Evolutionary conservation across 2,329 filamentous ascomycete species (phyloP).

Genomic region (Seiridium cupressi): DNA sequence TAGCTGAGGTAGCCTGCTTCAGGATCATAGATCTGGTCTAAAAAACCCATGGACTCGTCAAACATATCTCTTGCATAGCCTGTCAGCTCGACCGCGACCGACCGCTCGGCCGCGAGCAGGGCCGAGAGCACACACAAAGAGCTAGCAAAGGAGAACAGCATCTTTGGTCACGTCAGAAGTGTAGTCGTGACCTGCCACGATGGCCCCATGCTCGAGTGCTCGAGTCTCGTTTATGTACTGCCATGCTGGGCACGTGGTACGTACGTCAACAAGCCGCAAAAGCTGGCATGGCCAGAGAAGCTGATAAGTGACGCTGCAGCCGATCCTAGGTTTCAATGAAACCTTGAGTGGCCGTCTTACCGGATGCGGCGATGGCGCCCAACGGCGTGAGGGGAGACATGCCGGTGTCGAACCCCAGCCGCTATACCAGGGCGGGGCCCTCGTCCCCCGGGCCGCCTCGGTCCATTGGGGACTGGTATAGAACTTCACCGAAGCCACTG

Average conservation of each 20-base stretch:
- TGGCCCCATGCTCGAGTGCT: background rate
- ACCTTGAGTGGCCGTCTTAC: background rate
- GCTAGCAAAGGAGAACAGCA: background rate
- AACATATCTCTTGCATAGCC: slow-evolving; percentile 30
- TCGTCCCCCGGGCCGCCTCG: background rate
- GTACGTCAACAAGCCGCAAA: background rate
- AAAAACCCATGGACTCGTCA: slow-evolving; percentile 41
- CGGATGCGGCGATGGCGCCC: background rate
- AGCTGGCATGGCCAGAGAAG: background rate
- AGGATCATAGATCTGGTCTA: slow-evolving; percentile 45
- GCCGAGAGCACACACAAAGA: background rate
- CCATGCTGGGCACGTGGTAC: background rate
- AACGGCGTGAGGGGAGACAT: background rate
- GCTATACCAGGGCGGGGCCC: background rate
- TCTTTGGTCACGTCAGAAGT: background rate
- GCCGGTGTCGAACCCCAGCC: background rate
- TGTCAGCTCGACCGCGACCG: slow-evolving; percentile 2
- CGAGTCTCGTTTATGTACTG: background rate
- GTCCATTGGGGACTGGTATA: background rate
- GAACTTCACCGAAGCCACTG: too few species aligned
- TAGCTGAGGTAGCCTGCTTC: slow-evolving; percentile 40
- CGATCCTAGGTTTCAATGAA: background rate
- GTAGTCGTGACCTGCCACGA: background rate
- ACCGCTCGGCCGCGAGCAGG: background rate
- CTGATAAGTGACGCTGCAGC: background rate